Percentiles rank a stretch among this genome's conserved stretches.
Evolutionary conservation across 2,329 filamentous ascomycete genomes (phyloP).

Genomic region (Leptoxyphium fumago): DNA sequence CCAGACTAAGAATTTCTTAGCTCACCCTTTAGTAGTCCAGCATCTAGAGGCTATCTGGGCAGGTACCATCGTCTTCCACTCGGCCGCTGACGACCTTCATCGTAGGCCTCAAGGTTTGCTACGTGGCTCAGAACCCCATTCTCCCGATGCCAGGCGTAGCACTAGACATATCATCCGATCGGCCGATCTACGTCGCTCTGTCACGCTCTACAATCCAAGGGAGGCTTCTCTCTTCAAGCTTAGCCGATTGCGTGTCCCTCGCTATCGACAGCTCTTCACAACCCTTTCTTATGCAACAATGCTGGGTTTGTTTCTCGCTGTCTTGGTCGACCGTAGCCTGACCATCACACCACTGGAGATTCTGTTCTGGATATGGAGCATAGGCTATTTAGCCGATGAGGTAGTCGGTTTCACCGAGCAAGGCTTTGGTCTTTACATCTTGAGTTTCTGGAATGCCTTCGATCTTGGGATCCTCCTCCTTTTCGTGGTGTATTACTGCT

Average conservation of each 20-base stretch:
- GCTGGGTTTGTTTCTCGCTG: constrained; percentile 71
- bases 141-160: constrained; percentile 12
- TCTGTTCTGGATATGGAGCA: constrained; percentile 95
- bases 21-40: constrained; percentile 81
- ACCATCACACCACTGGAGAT: constrained; percentile 75
- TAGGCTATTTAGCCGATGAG: constrained; percentile 92
- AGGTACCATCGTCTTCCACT: constrained; percentile 88
- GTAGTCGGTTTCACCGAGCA: constrained; percentile 93
- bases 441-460: constrained; percentile 96
- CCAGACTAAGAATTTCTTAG: constrained; percentile 81
- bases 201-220: constrained; percentile 76
- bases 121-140: constrained; percentile 17
- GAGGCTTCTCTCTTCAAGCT: constrained; percentile 86
- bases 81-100: constrained; percentile 71
- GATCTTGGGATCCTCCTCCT: constrained; percentile 79
- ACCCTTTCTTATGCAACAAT: constrained; percentile 76
- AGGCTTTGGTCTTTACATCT: constrained; percentile 88
- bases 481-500: constrained; percentile 76
- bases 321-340: constrained; percentile 59
- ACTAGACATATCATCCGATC: constrained; percentile 13
- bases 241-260: constrained; percentile 75
- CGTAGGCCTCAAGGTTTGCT: constrained; percentile 32
- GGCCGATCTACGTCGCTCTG: constrained; percentile 48
- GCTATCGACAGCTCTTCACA: constrained; percentile 81
- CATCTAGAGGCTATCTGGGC: constrained; percentile 97